Conservation (phyloP, 768 basidiomycete species). For the Tremella mesenterica region DNA sequence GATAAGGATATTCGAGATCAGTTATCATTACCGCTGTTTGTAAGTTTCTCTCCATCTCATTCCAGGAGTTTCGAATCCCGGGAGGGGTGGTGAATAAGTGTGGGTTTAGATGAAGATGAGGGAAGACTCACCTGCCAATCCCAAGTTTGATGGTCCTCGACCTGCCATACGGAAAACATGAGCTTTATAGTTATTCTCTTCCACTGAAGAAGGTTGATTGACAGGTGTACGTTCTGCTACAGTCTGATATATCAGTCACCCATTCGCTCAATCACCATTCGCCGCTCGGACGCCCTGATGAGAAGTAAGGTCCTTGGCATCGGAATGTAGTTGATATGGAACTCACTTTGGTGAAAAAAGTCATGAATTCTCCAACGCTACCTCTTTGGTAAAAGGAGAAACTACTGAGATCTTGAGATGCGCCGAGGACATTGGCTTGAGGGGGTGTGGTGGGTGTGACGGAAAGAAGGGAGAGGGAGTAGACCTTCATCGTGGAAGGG, state of each 20-base stretch:
- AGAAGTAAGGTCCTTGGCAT: too few relatives aligned
- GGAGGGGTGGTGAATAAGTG: not conserved
- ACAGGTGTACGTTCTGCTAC: slow-evolving; percentile 77
- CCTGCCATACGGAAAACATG: slow-evolving; percentile 87
- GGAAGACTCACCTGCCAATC: slow-evolving; percentile 58
- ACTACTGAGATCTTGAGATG: slow-evolving; percentile 69
- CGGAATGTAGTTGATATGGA: too few relatives aligned
- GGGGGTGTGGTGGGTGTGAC: slow-evolving; percentile 55
- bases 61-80: not conserved
- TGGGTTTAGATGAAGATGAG: not conserved
- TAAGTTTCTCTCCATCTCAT: not conserved
- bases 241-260: slow-evolving; percentile 49
- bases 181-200: slow-evolving; percentile 86
- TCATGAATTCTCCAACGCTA: slow-evolving; percentile 81
- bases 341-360: slow-evolving; percentile 65
- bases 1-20: slow-evolving; percentile 90
- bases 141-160: slow-evolving; percentile 51
- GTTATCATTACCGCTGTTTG: slow-evolving; percentile 77
- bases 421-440: slow-evolving; percentile 57
- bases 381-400: slow-evolving; percentile 92
- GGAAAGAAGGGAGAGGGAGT: slow-evolving; percentile 64
- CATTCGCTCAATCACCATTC: not conserved
- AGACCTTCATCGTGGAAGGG: slow-evolving; percentile 99
- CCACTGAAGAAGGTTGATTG: slow-evolving; percentile 84
- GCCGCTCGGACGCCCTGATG: too few relatives aligned